Evolutionary conservation across 257 asterid species (phyloP).

Genomic region (Ajuga chamaepitys): DNA sequence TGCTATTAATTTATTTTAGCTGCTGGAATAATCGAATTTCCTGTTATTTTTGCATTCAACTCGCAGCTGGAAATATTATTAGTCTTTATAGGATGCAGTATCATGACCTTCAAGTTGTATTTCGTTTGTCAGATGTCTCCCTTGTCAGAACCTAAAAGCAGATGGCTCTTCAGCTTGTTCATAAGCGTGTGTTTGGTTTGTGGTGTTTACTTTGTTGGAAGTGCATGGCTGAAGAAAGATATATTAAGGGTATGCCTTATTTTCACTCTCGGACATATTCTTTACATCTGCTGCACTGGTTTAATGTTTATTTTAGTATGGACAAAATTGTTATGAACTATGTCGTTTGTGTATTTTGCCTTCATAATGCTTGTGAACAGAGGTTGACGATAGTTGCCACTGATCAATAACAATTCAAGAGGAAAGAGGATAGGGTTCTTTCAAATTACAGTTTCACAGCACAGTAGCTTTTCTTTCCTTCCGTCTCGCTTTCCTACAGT

Average conservation of each 20-base stretch:
- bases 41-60: background rate
- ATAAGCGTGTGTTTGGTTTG: slow-evolving; percentile 34
- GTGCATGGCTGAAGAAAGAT: slow-evolving; percentile 34
- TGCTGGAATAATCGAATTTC: background rate
- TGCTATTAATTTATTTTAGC: background rate
- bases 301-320: background rate
- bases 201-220: slow-evolving; percentile 43
- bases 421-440: no score
- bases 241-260: slow-evolving; percentile 24
- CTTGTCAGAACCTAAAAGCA: slow-evolving; percentile 35
- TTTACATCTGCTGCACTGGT: background rate
- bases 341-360: no score
- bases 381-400: no score
- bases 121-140: slow-evolving; percentile 34
- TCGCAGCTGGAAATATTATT: background rate
- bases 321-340: no score
- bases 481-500: no score
- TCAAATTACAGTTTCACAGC: no score
- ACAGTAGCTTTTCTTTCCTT: no score
- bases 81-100: background rate
- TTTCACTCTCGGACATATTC: background rate
- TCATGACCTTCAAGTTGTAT: background rate
- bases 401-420: no score
- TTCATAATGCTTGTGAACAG: no score
- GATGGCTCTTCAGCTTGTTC: slow-evolving; percentile 40